Evolutionary conservation across 2,329 filamentous ascomycete species (phyloP), one percentile per base, ranked within the genome.

Genomic region (Dendryphion nanum): DNA sequence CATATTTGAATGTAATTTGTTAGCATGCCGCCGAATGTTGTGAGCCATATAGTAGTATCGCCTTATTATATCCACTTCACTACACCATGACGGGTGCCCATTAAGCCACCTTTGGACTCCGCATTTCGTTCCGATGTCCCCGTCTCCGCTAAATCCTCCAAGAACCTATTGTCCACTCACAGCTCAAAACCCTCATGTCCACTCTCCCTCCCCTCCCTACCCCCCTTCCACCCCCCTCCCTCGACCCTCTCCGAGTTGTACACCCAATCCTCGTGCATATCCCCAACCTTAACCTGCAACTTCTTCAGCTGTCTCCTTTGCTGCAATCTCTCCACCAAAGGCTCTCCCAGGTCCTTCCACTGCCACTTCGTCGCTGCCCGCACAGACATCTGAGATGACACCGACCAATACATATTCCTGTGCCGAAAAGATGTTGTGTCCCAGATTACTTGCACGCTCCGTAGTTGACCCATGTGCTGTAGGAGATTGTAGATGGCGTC

Each of bases 401-500:
- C 23, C 10, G 23, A 16, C 32, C 2, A 20, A 4, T 4, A 7
- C 13, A 12, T n/a, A 23, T 18, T 17, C 26, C 6, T 18, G 4
- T 8, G 13, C 30, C 23, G 6, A 3, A n/a, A n/a, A n/a, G n/a
- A n/a, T 29, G 37, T 33, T 15, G 37, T 41, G 5, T 48, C 42
- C 47, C 47, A 50, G 4, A 50, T 37, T 8, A 50, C 12, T 13
- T 42, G 26, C 14, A 50, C 20, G 21, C 29, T 35, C 15, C 42
- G 20, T 15, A 50, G 32, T 30, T 44, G 41, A 19, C 29, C 15
- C 47, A 50, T 46, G 6, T 19, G 20, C 6, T 16, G 20, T 3
- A 45, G 18, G 13, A 50, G 30, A n/a, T 18, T 23, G 3, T 18
- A 7, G 7, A 47, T 23, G 5, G 33, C 37, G 10, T 12, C 12